Percentiles rank a stretch among this genome's conserved stretches.
Conservation (phyloP, 2,329 filamentous ascomycete species). For the Monosporascus sp. region DNA sequence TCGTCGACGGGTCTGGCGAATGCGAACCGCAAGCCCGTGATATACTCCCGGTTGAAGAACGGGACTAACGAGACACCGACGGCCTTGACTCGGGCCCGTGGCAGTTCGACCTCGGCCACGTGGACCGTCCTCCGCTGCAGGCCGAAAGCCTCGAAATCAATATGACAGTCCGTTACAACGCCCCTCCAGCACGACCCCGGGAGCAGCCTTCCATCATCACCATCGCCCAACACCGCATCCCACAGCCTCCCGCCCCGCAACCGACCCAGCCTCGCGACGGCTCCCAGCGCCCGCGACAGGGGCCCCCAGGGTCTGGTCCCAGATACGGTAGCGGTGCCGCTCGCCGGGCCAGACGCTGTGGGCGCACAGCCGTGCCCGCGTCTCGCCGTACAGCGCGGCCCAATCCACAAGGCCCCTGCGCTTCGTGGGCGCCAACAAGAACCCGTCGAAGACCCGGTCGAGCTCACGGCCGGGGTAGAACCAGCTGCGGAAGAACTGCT, state of each 20-base stretch:
- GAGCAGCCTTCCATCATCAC: neutral
- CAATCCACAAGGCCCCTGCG: conserved; percentile 12
- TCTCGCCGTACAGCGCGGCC: conserved; percentile 12
- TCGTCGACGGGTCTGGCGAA: conserved; percentile 5
- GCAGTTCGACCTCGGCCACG: conserved; percentile 13
- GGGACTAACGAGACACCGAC: conserved; percentile 15
- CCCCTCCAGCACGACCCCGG: conserved; percentile 6
- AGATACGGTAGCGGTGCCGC: conserved; percentile 17
- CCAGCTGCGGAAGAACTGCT: conserved; percentile 18
- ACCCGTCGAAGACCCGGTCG: conserved; percentile 17
- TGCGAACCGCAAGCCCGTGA: conserved; percentile 17
- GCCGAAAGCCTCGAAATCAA: conserved; percentile 8
- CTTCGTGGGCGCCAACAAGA: conserved; percentile 9
- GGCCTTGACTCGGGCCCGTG: conserved; percentile 5
- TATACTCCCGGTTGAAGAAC: conserved; percentile 15
- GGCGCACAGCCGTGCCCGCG: conserved; percentile 7
- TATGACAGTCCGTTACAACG: conserved; percentile 5
- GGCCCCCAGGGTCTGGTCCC: conserved; percentile 17
- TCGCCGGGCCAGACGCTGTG: conserved; percentile 16
- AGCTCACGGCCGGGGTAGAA: conserved; percentile 19
- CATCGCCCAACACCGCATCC: neutral
- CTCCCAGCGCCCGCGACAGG: conserved; percentile 10
- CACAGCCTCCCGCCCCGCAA: conserved; percentile 9
- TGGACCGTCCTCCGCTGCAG: conserved; percentile 6
- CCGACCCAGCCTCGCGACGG: conserved; percentile 8